Evolutionary conservation across 2,329 filamentous ascomycete genomes (phyloP).

Genomic region (Aspergillus pseudoterreus): DNA sequence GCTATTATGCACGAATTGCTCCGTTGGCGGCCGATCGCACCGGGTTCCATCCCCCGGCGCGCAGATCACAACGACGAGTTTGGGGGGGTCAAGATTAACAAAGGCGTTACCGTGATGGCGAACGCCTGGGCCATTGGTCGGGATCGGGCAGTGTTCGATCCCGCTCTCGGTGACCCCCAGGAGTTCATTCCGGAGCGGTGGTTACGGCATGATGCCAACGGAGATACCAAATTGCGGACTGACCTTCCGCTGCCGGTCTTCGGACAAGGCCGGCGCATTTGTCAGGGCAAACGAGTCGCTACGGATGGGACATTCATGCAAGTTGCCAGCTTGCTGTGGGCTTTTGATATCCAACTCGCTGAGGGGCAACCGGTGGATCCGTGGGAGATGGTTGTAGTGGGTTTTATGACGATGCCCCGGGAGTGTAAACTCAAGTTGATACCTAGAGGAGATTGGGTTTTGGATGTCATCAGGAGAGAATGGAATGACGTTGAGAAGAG

Average conservation of each 20-base stretch:
- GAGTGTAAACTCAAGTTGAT: slow-evolving; percentile 16
- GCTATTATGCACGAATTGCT: slow-evolving; percentile 34
- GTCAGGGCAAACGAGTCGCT: slow-evolving; percentile 20
- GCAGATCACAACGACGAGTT: slow-evolving; percentile 46
- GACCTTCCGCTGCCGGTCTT: slow-evolving; percentile 20
- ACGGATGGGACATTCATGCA: slow-evolving; percentile 21
- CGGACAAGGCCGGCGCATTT: slow-evolving; percentile 20
- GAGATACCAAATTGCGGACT: slow-evolving; percentile 7
- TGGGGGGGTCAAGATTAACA: slow-evolving; percentile 45
- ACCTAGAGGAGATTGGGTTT: slow-evolving; percentile 16
- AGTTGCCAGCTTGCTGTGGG: slow-evolving; percentile 20
- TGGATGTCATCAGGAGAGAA: slow-evolving; percentile 12
- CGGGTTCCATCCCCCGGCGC: slow-evolving; percentile 47
- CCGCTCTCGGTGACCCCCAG: slow-evolving; percentile 10
- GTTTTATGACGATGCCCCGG: slow-evolving; percentile 22
- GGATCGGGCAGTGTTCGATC: slow-evolving; percentile 37
- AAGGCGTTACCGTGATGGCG: slow-evolving; percentile 45
- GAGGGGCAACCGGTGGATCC: slow-evolving; percentile 17
- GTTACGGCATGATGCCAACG: slow-evolving; percentile 7
- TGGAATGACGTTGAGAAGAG: slow-evolving; percentile 16
- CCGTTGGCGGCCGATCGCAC: slow-evolving; percentile 42
- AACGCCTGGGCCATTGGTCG: slow-evolving; percentile 46
- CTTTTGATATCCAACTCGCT: slow-evolving; percentile 16
- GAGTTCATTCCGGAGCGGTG: slow-evolving; percentile 20
- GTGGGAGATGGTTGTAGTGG: slow-evolving; percentile 19